Conservation (phyloP, 345 rosid species). For the Isatis tinctoria region DNA sequence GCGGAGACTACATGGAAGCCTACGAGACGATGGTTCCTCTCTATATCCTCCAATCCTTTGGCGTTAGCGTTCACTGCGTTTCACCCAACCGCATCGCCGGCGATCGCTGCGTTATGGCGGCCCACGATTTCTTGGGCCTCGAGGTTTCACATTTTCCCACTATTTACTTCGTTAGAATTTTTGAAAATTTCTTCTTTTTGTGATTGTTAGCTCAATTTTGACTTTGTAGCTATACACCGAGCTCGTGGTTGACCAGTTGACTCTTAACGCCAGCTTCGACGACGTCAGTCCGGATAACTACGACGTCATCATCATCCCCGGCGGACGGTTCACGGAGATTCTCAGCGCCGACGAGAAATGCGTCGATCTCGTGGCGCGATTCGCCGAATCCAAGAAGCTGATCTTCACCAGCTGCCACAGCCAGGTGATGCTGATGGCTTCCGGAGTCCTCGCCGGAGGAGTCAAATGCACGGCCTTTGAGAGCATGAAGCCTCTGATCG, state of each 20-base stretch:
- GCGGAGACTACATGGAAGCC: slow-evolving; percentile 60
- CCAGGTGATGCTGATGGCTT: slow-evolving; percentile 43
- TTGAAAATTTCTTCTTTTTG: no score
- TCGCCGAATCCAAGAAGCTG: slow-evolving; percentile 37
- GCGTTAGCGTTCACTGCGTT: slow-evolving; percentile 44
- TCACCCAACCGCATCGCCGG: slow-evolving; percentile 41
- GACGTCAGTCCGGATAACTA: slow-evolving; percentile 33
- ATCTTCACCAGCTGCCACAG: slow-evolving; percentile 51
- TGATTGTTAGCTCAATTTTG: background rate
- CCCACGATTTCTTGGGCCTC: slow-evolving; percentile 45
- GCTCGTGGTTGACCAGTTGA: slow-evolving; percentile 41
- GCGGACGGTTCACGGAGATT: slow-evolving; percentile 44
- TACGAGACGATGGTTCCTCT: slow-evolving; percentile 45
- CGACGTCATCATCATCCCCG: slow-evolving; percentile 44
- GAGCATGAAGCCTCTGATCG: slow-evolving; percentile 46
- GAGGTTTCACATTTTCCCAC: slow-evolving; percentile 28
- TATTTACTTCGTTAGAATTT: background rate
- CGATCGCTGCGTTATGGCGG: slow-evolving; percentile 40
- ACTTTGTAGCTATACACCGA: slow-evolving; percentile 43
- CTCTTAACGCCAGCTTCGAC: slow-evolving; percentile 38
- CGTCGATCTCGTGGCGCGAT: slow-evolving; percentile 29
- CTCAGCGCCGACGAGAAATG: slow-evolving; percentile 42
- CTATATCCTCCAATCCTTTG: slow-evolving; percentile 42
- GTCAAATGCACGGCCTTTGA: slow-evolving; percentile 46
- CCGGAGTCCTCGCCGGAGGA: slow-evolving; percentile 41